Percentiles rank a stretch among this genome's conserved stretches.
phyloP scores from a whole-genome alignment of 2,329 filamentous ascomycete species.

The Paecilomyces niveus region DNA sequence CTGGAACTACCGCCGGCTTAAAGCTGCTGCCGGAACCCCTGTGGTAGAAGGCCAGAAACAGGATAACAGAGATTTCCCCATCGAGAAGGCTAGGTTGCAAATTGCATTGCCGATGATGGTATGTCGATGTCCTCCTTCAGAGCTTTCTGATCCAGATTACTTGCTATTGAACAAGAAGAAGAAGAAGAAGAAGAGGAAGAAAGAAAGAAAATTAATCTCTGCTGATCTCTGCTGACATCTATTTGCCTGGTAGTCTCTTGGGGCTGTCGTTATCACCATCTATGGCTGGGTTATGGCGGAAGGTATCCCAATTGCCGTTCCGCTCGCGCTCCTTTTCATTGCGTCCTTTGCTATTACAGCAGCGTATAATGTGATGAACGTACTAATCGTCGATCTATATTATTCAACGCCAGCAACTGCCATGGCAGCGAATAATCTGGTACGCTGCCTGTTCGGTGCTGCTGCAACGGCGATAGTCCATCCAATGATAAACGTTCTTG shows the following conservation, averaged over 20 bases:
- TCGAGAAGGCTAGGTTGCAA: constrained; percentile 32
- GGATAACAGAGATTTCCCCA: constrained; percentile 43
- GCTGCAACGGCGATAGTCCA: constrained; percentile 18
- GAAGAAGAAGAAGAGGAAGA: too few relatives aligned
- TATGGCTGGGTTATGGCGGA: constrained; percentile 4
- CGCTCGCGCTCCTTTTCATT: constrained; percentile 25
- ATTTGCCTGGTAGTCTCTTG: background rate
- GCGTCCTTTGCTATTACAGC: constrained; percentile 31
- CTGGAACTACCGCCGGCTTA: constrained; percentile 62
- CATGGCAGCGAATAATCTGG: constrained; percentile 28
- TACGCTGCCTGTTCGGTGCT: constrained; percentile 25
- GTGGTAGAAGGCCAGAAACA: constrained; percentile 55
- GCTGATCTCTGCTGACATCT: background rate
- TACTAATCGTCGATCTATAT: constrained; percentile 40
- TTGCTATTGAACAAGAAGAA: background rate
- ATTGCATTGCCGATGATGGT: constrained; percentile 21
- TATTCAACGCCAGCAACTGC: constrained; percentile 21
- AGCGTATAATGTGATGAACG: constrained; percentile 37
- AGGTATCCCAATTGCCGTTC: constrained; percentile 13
- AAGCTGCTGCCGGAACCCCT: constrained; percentile 44
- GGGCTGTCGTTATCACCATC: background rate
- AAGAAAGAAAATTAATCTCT: background rate
- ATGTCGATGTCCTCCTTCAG: background rate
- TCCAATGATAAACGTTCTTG: constrained; percentile 10
- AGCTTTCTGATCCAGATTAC: background rate